phyloP scores from a whole-genome alignment of 805 yeast species.

The Saturnispora saitoi region DNA sequence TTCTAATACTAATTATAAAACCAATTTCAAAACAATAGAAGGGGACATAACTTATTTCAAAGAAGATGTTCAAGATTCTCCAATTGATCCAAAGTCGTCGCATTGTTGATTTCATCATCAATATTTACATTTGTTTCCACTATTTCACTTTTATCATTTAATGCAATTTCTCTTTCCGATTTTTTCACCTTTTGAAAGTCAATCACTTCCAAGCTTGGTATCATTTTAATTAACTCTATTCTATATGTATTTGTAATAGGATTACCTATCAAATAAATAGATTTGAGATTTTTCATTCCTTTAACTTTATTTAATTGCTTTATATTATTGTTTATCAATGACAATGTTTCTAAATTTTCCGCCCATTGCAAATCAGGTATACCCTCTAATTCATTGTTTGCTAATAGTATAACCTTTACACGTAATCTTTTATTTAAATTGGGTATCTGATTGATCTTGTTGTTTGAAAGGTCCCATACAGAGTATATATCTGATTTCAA shows the following conservation, averaged over 20 bases:
- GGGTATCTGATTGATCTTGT: slow-evolving; percentile 51
- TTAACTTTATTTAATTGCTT: slow-evolving; percentile 36
- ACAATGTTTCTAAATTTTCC: slow-evolving; percentile 41
- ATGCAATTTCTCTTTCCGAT: slow-evolving; percentile 41
- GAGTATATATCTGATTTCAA: slow-evolving; percentile 33
- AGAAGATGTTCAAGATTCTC: slow-evolving; percentile 3
- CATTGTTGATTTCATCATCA: slow-evolving; percentile 8
- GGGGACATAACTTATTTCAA: slow-evolving; percentile 8
- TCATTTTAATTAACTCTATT: slow-evolving; percentile 44
- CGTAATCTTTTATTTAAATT: slow-evolving; percentile 38
- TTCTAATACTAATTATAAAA: background rate
- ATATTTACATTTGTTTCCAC: slow-evolving; percentile 24
- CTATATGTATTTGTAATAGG: slow-evolving; percentile 55
- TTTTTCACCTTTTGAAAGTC: slow-evolving; percentile 60
- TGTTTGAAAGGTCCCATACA: slow-evolving; percentile 67
- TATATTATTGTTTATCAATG: slow-evolving; percentile 46
- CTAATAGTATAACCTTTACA: slow-evolving; percentile 47
- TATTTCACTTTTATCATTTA: slow-evolving; percentile 33
- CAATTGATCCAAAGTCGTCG: slow-evolving; percentile 7
- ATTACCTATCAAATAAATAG: slow-evolving; percentile 49
- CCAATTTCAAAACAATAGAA: slow-evolving; percentile 12
- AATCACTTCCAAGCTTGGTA: slow-evolving; percentile 55
- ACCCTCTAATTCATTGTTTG: slow-evolving; percentile 48
- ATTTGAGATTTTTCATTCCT: slow-evolving; percentile 33
- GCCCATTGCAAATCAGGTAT: slow-evolving; percentile 29